phyloP scores from a whole-genome alignment of 2,329 filamentous ascomycete species.

The Beauveria bassiana region DNA sequence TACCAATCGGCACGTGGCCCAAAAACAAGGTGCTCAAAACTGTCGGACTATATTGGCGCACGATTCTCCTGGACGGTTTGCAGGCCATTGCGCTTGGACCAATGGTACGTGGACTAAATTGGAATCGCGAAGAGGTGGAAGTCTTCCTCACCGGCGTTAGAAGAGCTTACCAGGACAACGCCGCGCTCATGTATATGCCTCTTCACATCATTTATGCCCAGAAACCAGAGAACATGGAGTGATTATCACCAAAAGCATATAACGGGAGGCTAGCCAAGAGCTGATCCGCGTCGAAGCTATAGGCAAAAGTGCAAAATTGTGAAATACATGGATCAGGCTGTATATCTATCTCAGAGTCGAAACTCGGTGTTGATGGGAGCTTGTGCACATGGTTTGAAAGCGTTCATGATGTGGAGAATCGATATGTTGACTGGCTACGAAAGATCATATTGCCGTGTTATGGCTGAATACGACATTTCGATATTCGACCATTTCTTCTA shows the following conservation, averaged over 20 bases:
- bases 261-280: not conserved
- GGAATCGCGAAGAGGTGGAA: constrained; percentile 41
- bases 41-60: constrained; percentile 44
- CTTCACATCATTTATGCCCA: constrained; percentile 48
- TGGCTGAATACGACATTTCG: too few species aligned
- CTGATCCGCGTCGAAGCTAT: not conserved
- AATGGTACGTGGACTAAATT: constrained; percentile 41
- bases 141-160: constrained; percentile 40
- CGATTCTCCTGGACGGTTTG: constrained; percentile 40
- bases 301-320: not conserved
- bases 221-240: constrained; percentile 30
- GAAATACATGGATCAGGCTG: not conserved
- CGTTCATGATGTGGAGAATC: not conserved
- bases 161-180: constrained; percentile 39
- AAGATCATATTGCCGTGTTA: too few species aligned
- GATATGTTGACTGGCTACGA: not conserved
- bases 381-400: not conserved
- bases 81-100: constrained; percentile 45
- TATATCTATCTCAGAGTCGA: too few species aligned
- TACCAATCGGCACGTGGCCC: constrained; percentile 49
- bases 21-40: constrained; percentile 43
- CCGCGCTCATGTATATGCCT: constrained; percentile 45
- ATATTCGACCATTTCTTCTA: too few species aligned
- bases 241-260: not conserved
- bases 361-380: not conserved